Evolutionary conservation across 164 flowering plant species (phyloP), one percentile per base, ranked within the genome.

Genomic region (Magnolia changhungtana): DNA sequence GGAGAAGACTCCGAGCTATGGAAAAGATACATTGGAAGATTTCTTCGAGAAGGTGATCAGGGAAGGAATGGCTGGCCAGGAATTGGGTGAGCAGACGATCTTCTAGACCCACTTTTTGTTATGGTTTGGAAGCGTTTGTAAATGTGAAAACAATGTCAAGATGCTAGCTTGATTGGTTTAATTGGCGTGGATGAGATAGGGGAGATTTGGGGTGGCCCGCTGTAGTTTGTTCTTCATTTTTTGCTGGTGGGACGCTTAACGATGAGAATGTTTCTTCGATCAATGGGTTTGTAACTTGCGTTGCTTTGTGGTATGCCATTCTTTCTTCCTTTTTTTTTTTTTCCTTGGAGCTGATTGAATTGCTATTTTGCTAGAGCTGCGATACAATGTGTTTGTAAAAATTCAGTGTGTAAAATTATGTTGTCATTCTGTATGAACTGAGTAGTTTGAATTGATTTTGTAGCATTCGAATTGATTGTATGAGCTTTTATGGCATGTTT

Each of bases 11-110:
- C 97, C 96, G 0, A 95, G 97, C 80, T 92, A 93, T 80, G 98
- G 98, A 63, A 86, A 83, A 72, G 98, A 93, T 78, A 93, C 98
- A 7, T 84, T 93, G 84, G 98, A 93, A 78, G 97, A 90, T 0
- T 93, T 95, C 83, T 95, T 95, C 75, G 87, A 82, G 74, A 88
- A 82, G 76, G 92, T 95, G 14, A 80, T 92, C 20, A 84, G 86
- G 73, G 97, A 95, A 80, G 98, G 98, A n/a, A 92, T 95, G 98
- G 86, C 89, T 52, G 97, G 97, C 50, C 98, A 93, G 76, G 98
- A 95, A 83, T 79, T 91, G 74, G 98, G 98, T 2, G 97, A 95
- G 80, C 98, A 95, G 71, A 79, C 88, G 23, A 88, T 93, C 76
- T 85, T 94, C 72, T 89, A 75, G 51, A 19, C 45, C 45, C 2